Evolutionary conservation across 2,329 filamentous ascomycete genomes (phyloP).

Genomic region (Seiridium unicorne): DNA sequence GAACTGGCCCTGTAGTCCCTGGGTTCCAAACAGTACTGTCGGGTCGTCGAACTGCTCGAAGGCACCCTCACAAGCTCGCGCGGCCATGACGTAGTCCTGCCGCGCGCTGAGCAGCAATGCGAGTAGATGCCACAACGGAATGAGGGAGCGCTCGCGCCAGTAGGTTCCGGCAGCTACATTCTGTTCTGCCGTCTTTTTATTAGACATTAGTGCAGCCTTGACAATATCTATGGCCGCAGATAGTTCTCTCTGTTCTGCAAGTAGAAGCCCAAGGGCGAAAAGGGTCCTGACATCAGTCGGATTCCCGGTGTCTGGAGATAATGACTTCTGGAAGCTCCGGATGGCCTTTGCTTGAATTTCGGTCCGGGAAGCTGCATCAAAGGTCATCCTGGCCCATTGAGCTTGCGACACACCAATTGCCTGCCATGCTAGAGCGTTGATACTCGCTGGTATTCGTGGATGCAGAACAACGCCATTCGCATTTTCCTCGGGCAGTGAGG

Average conservation of each 20-base stretch:
- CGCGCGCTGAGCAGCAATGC: slow-evolving; percentile 81
- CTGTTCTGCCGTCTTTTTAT: slow-evolving; percentile 45
- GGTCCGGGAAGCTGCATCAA: slow-evolving; percentile 67
- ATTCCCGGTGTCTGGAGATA: slow-evolving; percentile 65
- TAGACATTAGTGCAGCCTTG: slow-evolving; percentile 70
- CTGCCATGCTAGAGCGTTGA: slow-evolving; percentile 73
- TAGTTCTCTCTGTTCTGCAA: slow-evolving; percentile 83
- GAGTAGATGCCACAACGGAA: slow-evolving; percentile 90
- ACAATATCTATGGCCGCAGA: slow-evolving; percentile 77
- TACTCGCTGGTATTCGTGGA: slow-evolving; percentile 52
- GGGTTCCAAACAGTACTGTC: slow-evolving; percentile 65
- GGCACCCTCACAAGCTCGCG: slow-evolving; percentile 82
- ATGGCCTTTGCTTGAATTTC: slow-evolving; percentile 78
- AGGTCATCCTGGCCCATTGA: slow-evolving; percentile 82
- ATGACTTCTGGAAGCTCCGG: slow-evolving; percentile 69
- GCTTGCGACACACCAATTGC: slow-evolving; percentile 84
- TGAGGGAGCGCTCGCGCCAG: slow-evolving; percentile 63
- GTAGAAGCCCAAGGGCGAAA: slow-evolving; percentile 78
- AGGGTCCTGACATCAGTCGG: slow-evolving; percentile 71
- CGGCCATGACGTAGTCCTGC: slow-evolving; percentile 79
- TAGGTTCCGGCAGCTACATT: slow-evolving; percentile 45
- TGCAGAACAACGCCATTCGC: slow-evolving; percentile 31
- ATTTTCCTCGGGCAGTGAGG: slow-evolving; percentile 30
- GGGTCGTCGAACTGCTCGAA: slow-evolving; percentile 85
- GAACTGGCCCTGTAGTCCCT: slow-evolving; percentile 46